These are phyloP conservation scores for barley (Hordeum vulgare) DNA, from an alignment of 176 grass and related monocot genomes.

Conservation along the genomic window DNA sequence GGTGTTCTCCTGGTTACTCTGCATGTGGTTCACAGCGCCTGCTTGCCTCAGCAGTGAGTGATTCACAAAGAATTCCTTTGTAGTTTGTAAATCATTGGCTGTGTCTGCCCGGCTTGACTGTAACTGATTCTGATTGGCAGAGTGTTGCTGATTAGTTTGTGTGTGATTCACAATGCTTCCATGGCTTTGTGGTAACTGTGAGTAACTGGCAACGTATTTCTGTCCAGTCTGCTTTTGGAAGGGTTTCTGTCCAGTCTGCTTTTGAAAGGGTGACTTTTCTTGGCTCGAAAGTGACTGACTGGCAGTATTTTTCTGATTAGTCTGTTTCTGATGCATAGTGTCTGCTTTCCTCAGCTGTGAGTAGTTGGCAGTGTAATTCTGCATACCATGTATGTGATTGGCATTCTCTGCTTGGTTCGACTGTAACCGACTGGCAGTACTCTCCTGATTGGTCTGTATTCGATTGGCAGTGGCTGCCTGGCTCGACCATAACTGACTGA, in stretches of 20 bases:
- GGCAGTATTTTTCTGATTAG: slow-evolving; percentile 14
- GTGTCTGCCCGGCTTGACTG: background rate
- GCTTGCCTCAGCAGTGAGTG: background rate
- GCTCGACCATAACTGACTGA: background rate
- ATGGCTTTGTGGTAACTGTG: background rate
- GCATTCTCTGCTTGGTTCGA: slow-evolving; percentile 8
- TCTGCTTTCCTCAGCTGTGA: slow-evolving; percentile 16
- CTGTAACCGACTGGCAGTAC: background rate
- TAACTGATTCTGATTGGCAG: background rate
- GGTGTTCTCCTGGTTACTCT: background rate
- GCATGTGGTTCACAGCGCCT: background rate
- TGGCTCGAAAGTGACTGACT: slow-evolving; percentile 2
- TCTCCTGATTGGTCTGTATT: slow-evolving; percentile 1
- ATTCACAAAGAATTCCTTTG: background rate
- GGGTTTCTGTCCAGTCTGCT: background rate
- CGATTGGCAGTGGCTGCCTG: background rate
- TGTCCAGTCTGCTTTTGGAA: background rate
- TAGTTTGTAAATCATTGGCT: background rate
- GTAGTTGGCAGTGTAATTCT: slow-evolving; percentile 5
- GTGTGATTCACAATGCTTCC: background rate
- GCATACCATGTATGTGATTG: background rate
- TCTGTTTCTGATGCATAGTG: background rate
- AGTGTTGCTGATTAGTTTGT: background rate
- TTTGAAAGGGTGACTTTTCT: background rate
- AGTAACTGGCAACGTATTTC: background rate